A percentile compares a stretch with the other conserved stretches of the same genome.
phyloP scores from a whole-genome alignment of 169 alveolate species.

The Theileria annulata region DNA sequence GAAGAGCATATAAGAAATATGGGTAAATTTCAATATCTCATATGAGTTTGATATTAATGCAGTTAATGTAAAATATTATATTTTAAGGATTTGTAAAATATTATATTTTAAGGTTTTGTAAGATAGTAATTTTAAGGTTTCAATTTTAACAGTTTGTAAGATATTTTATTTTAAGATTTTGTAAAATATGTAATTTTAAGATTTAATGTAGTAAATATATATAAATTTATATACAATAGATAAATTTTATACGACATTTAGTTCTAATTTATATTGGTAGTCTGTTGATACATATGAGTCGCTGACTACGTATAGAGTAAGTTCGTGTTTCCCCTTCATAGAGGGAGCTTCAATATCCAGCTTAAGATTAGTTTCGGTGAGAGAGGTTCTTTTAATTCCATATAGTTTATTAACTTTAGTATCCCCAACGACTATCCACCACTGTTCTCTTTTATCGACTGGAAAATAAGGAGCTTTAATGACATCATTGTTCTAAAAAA shows the following conservation, averaged over 20 bases:
- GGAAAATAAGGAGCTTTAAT: constrained; percentile 94
- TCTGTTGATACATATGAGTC: constrained; percentile 85
- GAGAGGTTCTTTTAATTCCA: constrained; percentile 85
- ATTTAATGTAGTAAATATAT: no score
- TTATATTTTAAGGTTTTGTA: no score
- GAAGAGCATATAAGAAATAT: not conserved
- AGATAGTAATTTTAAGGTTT: no score
- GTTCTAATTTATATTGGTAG: constrained; percentile 58
- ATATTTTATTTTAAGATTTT: no score
- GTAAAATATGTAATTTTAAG: no score
- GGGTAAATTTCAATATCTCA: not conserved
- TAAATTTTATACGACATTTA: constrained; percentile 26
- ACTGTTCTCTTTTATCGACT: constrained; percentile 94
- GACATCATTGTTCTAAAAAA: constrained; percentile 77
- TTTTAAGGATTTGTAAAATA: not conserved
- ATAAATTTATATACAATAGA: no score
- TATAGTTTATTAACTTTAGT: constrained; percentile 82
- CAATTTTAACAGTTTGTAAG: no score
- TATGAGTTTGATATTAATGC: not conserved
- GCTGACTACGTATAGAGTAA: constrained; percentile 76
- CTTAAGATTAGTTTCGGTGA: constrained; percentile 66
- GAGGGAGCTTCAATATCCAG: constrained; percentile 82
- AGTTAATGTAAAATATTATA: no score
- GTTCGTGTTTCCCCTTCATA: constrained; percentile 75
- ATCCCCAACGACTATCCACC: constrained; percentile 99